These are phyloP conservation scores for Aspergillus felis DNA, from an alignment of 2,329 filamentous ascomycete genomes.

Conservation along the genomic window DNA sequence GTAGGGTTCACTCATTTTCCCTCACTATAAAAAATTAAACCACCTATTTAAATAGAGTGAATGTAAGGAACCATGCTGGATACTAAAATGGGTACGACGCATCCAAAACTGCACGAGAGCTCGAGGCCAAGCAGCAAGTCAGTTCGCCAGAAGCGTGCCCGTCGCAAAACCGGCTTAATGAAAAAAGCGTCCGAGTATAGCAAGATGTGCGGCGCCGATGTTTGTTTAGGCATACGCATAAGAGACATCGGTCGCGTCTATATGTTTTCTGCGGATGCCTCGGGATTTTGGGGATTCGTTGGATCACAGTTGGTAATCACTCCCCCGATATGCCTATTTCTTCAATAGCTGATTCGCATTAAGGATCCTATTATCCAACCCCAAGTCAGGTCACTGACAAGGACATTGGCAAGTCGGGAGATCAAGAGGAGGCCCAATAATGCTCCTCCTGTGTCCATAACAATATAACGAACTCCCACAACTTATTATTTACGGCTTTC, in stretches of 20 bases:
- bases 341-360: background rate
- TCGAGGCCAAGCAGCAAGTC: slow-evolving; percentile 1
- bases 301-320: slow-evolving; percentile 2
- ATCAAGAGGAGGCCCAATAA: background rate
- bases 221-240: slow-evolving; percentile 12
- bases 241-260: slow-evolving; percentile 7
- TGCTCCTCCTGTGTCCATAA: background rate
- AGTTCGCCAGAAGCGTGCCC: slow-evolving; percentile 8
- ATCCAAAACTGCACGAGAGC: background rate
- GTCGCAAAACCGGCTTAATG: slow-evolving; percentile 5
- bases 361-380: slow-evolving; percentile 5
- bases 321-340: background rate
- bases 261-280: slow-evolving; percentile 8
- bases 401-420: background rate
- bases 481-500: background rate
- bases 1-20: background rate
- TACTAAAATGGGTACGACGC: background rate
- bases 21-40: background rate
- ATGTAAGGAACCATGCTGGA: background rate
- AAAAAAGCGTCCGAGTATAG: slow-evolving; percentile 12
- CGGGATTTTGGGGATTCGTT: slow-evolving; percentile 7
- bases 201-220: slow-evolving; percentile 7
- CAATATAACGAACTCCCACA: background rate
- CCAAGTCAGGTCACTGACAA: background rate
- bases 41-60: background rate